These are phyloP conservation scores for Starmerella geochares DNA, from an alignment of 805 yeast species.

Conservation along the genomic window DNA sequence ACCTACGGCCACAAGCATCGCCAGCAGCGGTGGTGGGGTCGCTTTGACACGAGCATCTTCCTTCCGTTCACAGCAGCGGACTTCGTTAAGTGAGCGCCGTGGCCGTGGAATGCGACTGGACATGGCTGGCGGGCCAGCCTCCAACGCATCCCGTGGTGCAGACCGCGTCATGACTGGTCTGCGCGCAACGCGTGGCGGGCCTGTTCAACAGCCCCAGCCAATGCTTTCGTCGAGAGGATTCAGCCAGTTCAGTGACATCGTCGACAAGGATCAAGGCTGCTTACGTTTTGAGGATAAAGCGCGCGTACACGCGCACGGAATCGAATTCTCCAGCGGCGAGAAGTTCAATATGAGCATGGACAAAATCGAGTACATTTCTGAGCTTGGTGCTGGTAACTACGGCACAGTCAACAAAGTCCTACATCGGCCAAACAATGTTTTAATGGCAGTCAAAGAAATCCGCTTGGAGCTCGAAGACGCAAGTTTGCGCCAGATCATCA, in stretches of 20 bases:
- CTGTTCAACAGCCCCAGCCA: background rate
- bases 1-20: constrained; percentile 18
- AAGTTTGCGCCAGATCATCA: constrained; percentile 85
- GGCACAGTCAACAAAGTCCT: constrained; percentile 90
- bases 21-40: constrained; percentile 17
- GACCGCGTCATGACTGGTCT: background rate
- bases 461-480: constrained; percentile 84
- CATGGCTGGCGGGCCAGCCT: constrained; percentile 12
- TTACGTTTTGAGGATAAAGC: constrained; percentile 90
- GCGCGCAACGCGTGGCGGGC: background rate
- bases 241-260: constrained; percentile 56
- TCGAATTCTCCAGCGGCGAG: constrained; percentile 80
- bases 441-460: constrained; percentile 97
- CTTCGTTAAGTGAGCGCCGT: constrained; percentile 31
- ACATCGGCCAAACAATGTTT: constrained; percentile 82
- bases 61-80: constrained; percentile 19
- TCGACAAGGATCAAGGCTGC: constrained; percentile 86
- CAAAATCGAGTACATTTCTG: constrained; percentile 61
- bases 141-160: background rate
- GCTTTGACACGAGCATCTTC: constrained; percentile 19
- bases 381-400: constrained; percentile 90
- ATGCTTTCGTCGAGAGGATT: constrained; percentile 28
- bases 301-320: constrained; percentile 81
- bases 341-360: constrained; percentile 78
- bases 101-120: constrained; percentile 33